These are phyloP conservation scores for Teunomyces atbi DNA, from an alignment of 805 yeast genomes.

Conservation along the genomic window DNA sequence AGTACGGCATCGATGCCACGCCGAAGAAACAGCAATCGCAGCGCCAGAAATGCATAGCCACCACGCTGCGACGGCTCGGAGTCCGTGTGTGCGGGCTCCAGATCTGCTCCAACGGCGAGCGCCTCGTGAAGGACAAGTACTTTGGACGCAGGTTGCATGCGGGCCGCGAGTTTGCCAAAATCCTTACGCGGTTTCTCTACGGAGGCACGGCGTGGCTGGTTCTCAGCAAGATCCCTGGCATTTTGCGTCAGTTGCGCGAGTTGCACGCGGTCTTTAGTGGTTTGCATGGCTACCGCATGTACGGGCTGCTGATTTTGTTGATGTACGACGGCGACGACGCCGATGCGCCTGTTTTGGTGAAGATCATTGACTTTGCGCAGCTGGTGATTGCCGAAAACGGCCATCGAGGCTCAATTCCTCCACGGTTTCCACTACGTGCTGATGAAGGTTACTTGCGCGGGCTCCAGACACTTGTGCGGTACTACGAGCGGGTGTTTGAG, in stretches of 20 bases:
- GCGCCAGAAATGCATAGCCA: conserved; percentile 70
- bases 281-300: conserved; percentile 77
- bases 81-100: conserved; percentile 96
- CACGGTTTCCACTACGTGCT: conserved; percentile 56
- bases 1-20: conserved; percentile 92
- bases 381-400: conserved; percentile 67
- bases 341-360: conserved; percentile 38
- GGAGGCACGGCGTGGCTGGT: conserved; percentile 69
- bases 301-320: conserved; percentile 84
- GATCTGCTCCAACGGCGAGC: conserved; percentile 13
- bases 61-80: conserved; percentile 82
- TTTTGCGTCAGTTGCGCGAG: conserved; percentile 59
- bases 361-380: conserved; percentile 94
- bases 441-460: conserved; percentile 90
- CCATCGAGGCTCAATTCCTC: conserved; percentile 57
- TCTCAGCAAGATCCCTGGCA: conserved; percentile 60
- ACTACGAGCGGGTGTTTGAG: conserved; percentile 60
- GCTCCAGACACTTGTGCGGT: conserved; percentile 63
- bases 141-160: conserved; percentile 76
- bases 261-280: conserved; percentile 53
- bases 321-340: conserved; percentile 74
- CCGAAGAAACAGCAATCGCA: conserved; percentile 73
- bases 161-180: conserved; percentile 75
- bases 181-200: conserved; percentile 73
- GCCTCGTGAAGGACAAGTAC: conserved; percentile 77